Conservation (phyloP, 225 moss, liverwort and hornwort genomes). For the Pseudoscleropodium purum region DNA sequence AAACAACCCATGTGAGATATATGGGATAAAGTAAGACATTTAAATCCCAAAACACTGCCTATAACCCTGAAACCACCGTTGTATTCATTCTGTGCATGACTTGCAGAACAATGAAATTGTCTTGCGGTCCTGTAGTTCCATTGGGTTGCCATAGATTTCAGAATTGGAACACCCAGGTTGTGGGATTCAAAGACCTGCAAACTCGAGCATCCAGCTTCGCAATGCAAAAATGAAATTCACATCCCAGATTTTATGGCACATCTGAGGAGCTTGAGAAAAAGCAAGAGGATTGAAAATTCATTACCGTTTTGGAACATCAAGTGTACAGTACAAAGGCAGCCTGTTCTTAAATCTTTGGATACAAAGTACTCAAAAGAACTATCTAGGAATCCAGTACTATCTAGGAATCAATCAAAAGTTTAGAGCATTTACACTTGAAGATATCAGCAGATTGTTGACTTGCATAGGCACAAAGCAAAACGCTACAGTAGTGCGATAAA, state of each 20-base stretch:
- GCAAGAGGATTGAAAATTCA: background rate
- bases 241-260: background rate
- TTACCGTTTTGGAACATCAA: background rate
- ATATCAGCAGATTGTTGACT: background rate
- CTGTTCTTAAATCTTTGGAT: background rate
- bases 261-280: background rate
- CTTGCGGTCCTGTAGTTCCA: too few species aligned
- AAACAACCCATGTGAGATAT: too few species aligned
- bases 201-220: background rate
- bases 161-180: background rate
- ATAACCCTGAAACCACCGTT: too few species aligned
- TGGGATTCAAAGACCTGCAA: background rate
- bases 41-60: too few species aligned
- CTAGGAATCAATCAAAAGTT: conserved; percentile 8
- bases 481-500: background rate
- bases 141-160: background rate
- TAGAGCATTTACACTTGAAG: conserved; percentile 10
- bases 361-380: background rate
- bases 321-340: conserved; percentile 1
- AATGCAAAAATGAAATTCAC: background rate
- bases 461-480: background rate
- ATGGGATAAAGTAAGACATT: too few species aligned
- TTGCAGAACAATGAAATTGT: too few species aligned
- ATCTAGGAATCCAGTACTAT: background rate
- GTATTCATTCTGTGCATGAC: too few species aligned